These are phyloP conservation scores for Tetrahymena malaccensis DNA, from an alignment of 73 alveolate species.

Conservation along the genomic window DNA sequence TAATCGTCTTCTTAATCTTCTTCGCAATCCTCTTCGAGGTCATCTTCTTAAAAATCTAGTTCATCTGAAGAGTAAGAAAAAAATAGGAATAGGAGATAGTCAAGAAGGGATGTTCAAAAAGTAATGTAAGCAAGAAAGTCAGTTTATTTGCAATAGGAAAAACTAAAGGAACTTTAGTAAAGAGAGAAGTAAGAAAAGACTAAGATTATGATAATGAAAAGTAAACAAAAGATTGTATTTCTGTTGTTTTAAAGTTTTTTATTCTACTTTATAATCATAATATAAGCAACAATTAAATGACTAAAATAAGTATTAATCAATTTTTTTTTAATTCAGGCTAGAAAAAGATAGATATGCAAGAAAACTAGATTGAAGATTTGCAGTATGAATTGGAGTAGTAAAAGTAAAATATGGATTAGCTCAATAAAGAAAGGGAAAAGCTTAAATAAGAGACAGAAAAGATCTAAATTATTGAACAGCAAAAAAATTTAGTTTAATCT, in stretches of 20 bases:
- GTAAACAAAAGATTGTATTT: not conserved
- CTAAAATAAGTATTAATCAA: not conserved
- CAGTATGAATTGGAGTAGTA: not conserved
- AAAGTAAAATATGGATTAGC: not conserved
- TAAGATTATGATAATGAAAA: not conserved
- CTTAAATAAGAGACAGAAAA: not conserved
- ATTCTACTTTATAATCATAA: not conserved
- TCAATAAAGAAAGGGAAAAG: not conserved
- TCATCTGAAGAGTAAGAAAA: not conserved
- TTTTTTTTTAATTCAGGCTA: not conserved
- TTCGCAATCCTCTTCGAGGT: not conserved
- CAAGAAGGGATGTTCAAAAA: not conserved
- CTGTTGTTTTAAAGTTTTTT: not conserved
- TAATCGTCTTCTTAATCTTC: not conserved
- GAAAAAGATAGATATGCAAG: not conserved
- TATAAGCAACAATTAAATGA: too few species aligned
- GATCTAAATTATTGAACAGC: not conserved
- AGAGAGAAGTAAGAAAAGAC: not conserved
- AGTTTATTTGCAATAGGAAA: not conserved
- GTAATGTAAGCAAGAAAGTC: not conserved
- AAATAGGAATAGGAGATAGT: not conserved
- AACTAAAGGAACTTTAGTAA: not conserved
- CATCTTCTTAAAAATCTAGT: not conserved
- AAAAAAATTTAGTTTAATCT: not conserved
- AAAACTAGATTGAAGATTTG: not conserved